phyloP scores from a whole-genome alignment of 2,329 filamentous ascomycete species.

The Onygenales sp. region DNA sequence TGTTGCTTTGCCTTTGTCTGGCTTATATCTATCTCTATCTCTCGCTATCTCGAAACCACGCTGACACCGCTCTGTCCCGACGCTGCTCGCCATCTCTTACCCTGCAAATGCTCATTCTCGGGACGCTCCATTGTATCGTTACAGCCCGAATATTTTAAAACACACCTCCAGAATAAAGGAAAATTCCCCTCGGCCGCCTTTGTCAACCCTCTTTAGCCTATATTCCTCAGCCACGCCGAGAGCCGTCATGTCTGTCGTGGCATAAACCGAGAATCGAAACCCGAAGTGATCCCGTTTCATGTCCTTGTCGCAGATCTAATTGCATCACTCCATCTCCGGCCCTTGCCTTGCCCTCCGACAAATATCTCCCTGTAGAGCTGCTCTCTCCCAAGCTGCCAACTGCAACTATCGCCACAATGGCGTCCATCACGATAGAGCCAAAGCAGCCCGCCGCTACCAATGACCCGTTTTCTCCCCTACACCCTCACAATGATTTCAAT shows the following conservation, averaged over 20 bases:
- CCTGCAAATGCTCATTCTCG: background rate
- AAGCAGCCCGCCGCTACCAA: background rate
- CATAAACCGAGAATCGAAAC: background rate
- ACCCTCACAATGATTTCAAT: background rate
- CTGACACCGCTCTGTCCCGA: background rate
- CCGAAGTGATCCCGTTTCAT: background rate
- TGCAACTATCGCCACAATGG: background rate
- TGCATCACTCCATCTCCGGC: background rate
- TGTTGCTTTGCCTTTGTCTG: no score
- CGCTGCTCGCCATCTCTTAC: background rate
- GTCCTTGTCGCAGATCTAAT: background rate
- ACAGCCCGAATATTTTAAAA: background rate
- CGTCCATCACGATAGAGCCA: background rate
- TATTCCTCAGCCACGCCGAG: background rate
- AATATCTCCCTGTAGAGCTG: no score
- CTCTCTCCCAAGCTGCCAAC: background rate
- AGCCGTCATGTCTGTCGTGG: background rate
- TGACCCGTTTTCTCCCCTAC: background rate
- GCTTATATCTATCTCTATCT: background rate
- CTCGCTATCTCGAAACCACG: background rate
- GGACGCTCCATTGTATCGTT: background rate
- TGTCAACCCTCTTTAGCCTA: background rate
- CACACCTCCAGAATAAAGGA: no score
- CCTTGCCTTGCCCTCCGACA: background rate
- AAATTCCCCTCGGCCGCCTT: background rate